Conservation (phyloP, 768 basidiomycete species). For the Suillus sp. region DNA sequence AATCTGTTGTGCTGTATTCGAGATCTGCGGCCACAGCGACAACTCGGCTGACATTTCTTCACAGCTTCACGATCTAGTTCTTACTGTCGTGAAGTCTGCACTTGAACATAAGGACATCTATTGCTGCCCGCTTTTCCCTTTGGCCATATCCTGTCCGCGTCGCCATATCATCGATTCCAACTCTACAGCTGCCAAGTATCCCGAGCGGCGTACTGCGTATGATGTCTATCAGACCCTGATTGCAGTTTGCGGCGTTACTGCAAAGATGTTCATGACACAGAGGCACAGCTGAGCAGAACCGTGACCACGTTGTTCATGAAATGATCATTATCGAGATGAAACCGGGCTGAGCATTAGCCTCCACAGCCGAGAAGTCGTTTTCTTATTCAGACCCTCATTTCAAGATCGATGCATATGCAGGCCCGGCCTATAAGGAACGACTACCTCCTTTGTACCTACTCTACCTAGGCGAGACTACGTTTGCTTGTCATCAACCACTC, state of each 20-base stretch:
- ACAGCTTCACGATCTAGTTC: not conserved
- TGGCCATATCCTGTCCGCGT: not conserved
- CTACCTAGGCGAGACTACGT: too few species aligned
- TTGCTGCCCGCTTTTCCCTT: not conserved
- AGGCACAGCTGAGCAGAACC: not conserved
- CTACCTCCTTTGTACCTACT: too few species aligned
- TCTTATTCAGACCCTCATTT: too few species aligned
- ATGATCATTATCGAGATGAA: not conserved
- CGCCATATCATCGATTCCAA: not conserved
- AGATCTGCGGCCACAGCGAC: constrained; percentile 14
- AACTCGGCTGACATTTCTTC: not conserved
- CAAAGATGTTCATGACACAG: not conserved
- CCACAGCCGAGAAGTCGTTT: too few species aligned
- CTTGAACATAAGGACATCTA: not conserved
- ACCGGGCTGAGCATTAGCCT: too few species aligned
- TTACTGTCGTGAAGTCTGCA: not conserved
- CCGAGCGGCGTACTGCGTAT: not conserved
- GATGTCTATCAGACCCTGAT: not conserved
- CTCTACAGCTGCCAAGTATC: not conserved
- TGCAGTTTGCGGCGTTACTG: not conserved
- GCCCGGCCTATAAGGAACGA: too few species aligned
- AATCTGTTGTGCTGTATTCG: constrained; percentile 7
- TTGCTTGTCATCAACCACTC: too few species aligned
- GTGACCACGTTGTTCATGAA: not conserved
- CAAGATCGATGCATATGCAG: too few species aligned